phyloP scores from a whole-genome alignment of 225 moss, liverwort and hornwort species.

The Marchantia polymorpha region DNA sequence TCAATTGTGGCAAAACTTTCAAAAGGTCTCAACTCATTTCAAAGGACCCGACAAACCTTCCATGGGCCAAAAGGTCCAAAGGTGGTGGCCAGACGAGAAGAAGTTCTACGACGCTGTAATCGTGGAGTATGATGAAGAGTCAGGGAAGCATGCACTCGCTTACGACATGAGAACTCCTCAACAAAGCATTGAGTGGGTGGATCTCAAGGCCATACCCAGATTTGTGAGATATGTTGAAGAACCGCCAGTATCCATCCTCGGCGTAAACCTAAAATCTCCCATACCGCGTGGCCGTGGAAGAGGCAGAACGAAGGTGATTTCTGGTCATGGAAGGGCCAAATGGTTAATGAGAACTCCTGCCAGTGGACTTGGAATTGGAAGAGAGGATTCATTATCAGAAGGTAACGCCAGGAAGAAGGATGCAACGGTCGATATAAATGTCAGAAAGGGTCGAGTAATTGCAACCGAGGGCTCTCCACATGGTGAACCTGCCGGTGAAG shows the following conservation, averaged over 20 bases:
- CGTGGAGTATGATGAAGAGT: constrained; percentile 20
- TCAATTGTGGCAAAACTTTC: neutral
- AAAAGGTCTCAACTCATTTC: neutral
- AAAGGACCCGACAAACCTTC: no score
- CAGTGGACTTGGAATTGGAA: neutral
- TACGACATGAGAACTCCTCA: constrained; percentile 27
- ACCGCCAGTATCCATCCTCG: neutral
- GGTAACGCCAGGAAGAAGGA: neutral
- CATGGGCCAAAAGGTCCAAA: neutral
- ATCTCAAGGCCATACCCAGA: constrained; percentile 15
- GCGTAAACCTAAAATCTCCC: neutral
- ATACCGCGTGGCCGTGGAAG: neutral
- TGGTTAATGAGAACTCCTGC: neutral
- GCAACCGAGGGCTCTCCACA: neutral
- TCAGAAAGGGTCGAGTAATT: neutral
- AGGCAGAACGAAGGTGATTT: neutral
- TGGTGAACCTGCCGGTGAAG: neutral
- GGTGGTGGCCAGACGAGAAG: neutral
- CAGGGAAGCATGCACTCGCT: constrained; percentile 21
- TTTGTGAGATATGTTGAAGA: neutral
- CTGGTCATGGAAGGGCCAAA: neutral
- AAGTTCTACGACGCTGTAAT: constrained; percentile 31
- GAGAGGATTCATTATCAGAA: neutral
- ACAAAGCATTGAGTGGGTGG: constrained; percentile 27
- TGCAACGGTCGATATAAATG: neutral